These are phyloP conservation scores for Sarcodon aspratus DNA, from an alignment of 768 basidiomycete genomes.

Conservation along the genomic window DNA sequence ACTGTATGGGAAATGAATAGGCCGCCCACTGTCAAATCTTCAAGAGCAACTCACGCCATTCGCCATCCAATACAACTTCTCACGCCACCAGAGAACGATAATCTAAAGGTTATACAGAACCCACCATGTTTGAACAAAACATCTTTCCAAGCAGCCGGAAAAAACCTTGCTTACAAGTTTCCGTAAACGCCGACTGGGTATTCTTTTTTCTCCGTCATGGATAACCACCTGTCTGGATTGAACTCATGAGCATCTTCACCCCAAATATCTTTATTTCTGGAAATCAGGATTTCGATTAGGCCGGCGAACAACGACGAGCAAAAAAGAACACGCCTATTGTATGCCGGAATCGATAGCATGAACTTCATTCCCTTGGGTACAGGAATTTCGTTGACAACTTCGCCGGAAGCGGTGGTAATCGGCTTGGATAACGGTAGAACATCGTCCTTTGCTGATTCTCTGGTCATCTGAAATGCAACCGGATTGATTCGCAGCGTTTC, in stretches of 20 bases:
- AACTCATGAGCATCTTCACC: conserved; percentile 18
- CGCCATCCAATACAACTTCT: not conserved
- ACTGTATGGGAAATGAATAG: conserved; percentile 6
- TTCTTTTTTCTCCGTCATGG: conserved; percentile 19
- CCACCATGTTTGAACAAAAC: not conserved
- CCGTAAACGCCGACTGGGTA: conserved; percentile 33
- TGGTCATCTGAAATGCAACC: conserved; percentile 37
- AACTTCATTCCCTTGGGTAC: conserved; percentile 41
- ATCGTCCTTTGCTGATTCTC: conserved; percentile 40
- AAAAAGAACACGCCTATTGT: conserved; percentile 31
- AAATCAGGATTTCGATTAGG: not conserved
- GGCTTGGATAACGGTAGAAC: conserved; percentile 48
- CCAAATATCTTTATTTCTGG: conserved; percentile 18
- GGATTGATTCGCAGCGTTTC: conserved; percentile 46
- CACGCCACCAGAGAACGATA: not conserved
- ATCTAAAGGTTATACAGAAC: not conserved
- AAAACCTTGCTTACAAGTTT: conserved; percentile 12
- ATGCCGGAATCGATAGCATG: conserved; percentile 40
- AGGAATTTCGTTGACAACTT: conserved; percentile 28
- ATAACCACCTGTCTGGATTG: conserved; percentile 19
- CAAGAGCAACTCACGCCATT: not conserved
- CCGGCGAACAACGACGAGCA: not conserved
- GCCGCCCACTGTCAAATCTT: too few relatives aligned
- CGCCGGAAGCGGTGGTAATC: conserved; percentile 33
- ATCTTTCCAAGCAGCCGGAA: not conserved